These are phyloP conservation scores for Vitis hybrid DNA, from an alignment of 177 flowering plant species.

Conservation along the genomic window DNA sequence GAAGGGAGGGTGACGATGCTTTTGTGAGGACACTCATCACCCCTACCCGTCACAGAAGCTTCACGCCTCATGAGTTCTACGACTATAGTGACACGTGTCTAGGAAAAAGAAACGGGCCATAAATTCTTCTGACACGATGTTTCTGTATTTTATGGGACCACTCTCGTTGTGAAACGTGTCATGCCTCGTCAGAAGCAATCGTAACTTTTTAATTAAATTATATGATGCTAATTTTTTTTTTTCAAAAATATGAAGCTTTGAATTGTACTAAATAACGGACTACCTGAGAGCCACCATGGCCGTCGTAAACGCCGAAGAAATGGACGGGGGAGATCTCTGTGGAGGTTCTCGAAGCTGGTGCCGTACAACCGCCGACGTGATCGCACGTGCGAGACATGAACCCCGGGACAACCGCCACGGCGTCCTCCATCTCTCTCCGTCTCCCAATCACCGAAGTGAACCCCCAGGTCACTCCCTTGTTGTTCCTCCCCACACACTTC, in stretches of 20 bases:
- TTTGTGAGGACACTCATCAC: not conserved
- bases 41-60: no score
- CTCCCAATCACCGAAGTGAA: slow-evolving; percentile 55
- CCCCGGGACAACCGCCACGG: slow-evolving; percentile 49
- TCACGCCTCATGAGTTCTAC: not conserved
- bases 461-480: slow-evolving; percentile 52
- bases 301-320: slow-evolving; percentile 83
- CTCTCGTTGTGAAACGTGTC: slow-evolving; percentile 6
- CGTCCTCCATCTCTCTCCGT: slow-evolving; percentile 79
- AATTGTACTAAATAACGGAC: not conserved
- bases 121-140: slow-evolving; percentile 6
- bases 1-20: not conserved
- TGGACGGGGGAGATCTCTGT: slow-evolving; percentile 49
- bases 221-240: not conserved
- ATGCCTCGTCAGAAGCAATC: not conserved
- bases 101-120: slow-evolving; percentile 3
- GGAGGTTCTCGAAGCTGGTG: slow-evolving; percentile 44
- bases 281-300: slow-evolving; percentile 87
- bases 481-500: slow-evolving; percentile 46
- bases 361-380: slow-evolving; percentile 62
- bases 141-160: slow-evolving; percentile 11
- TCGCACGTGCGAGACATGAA: slow-evolving; percentile 51
- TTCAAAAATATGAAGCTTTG: not conserved
- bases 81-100: slow-evolving; percentile 8
- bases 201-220: not conserved